Conservation (phyloP, 176 grass and related monocot genomes). For the Oryza punctata region DNA sequence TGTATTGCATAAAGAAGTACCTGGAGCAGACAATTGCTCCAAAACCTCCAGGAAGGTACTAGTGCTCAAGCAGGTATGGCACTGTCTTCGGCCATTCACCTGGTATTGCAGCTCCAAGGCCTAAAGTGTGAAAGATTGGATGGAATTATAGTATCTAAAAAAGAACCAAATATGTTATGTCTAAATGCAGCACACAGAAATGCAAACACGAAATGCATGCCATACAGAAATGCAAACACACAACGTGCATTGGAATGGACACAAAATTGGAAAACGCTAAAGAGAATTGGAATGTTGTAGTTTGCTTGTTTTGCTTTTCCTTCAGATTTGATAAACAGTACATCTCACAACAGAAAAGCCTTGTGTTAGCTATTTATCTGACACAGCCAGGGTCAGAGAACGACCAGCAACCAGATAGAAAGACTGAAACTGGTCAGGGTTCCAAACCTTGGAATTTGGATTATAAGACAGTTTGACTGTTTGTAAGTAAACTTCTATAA, state of each 20-base stretch:
- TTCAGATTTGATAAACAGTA: constrained; percentile 31
- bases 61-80: constrained; percentile 55
- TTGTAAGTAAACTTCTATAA: no score
- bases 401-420: background rate
- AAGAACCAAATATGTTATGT: background rate
- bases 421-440: background rate
- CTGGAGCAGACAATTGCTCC: constrained; percentile 61
- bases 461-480: no score
- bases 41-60: constrained; percentile 54
- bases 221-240: constrained; percentile 11
- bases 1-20: constrained; percentile 39
- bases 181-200: background rate
- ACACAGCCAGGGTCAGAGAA: background rate
- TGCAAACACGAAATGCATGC: no score
- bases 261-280: background rate
- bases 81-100: constrained; percentile 57
- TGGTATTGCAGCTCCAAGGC: constrained; percentile 64
- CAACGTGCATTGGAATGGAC: background rate
- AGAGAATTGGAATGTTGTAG: background rate
- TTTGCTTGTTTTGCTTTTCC: background rate
- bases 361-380: background rate
- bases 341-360: background rate
- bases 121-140: constrained; percentile 16
- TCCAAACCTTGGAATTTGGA: background rate
- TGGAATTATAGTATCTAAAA: constrained; percentile 21